Conservation (phyloP, 768 basidiomycete species). For the Udeniomyces megalosporus region DNA sequence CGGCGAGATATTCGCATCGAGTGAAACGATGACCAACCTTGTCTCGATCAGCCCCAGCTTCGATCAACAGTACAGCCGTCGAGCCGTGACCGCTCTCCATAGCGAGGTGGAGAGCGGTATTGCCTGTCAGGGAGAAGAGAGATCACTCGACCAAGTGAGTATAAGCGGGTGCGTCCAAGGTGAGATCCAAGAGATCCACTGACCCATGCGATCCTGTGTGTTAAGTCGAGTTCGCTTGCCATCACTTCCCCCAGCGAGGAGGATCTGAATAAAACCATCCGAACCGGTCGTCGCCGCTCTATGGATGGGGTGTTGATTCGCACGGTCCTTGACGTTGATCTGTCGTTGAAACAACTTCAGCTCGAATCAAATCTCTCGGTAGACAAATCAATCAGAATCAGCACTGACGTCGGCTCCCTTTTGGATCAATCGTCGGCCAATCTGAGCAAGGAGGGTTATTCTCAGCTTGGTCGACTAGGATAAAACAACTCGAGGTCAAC, state of each 20-base stretch:
- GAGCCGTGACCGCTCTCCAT: constrained; percentile 93
- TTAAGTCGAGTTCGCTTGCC: constrained; percentile 61
- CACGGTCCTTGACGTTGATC: constrained; percentile 89
- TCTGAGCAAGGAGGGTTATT: constrained; percentile 35
- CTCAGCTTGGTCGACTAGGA: constrained; percentile 15
- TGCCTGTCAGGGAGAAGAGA: constrained; percentile 39
- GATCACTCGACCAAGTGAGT: background rate
- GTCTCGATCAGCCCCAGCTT: constrained; percentile 83
- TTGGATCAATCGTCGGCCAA: constrained; percentile 67
- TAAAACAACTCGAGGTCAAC: background rate
- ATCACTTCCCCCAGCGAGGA: constrained; percentile 40
- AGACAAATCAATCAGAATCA: no score
- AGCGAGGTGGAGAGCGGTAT: constrained; percentile 89
- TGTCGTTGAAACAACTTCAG: no score
- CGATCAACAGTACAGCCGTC: constrained; percentile 75
- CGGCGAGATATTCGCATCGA: background rate
- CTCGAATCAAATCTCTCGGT: no score
- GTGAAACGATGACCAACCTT: constrained; percentile 42
- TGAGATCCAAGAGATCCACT: constrained; percentile 38
- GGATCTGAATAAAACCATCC: constrained; percentile 65
- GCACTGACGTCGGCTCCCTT: constrained; percentile 84
- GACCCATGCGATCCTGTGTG: constrained; percentile 36
- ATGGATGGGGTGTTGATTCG: constrained; percentile 87
- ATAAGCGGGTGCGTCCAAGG: constrained; percentile 10
- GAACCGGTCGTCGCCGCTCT: constrained; percentile 93